Conservation (phyloP, 306 rosid species). For the Vicia sativa region DNA sequence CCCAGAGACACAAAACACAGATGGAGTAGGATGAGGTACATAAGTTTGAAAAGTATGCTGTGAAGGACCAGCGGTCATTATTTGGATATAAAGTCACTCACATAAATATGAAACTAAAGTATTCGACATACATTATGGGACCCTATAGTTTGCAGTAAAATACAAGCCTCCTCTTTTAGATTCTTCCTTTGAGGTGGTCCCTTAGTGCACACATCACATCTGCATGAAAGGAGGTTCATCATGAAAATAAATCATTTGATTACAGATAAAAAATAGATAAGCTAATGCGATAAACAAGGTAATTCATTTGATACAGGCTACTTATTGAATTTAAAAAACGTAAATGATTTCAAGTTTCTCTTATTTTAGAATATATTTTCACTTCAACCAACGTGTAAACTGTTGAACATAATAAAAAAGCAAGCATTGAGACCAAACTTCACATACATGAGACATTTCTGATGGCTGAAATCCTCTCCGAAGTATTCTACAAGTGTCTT, state of each 20-base stretch:
- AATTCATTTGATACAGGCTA: background rate
- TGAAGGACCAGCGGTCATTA: slow-evolving; percentile 15
- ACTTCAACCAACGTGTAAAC: slow-evolving; percentile 16
- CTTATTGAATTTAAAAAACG: slow-evolving; percentile 12
- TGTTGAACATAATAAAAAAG: slow-evolving; percentile 30
- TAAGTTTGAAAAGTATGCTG: slow-evolving; percentile 21
- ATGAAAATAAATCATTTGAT: slow-evolving; percentile 15
- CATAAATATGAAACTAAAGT: slow-evolving; percentile 31
- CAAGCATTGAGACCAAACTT: slow-evolving; percentile 24
- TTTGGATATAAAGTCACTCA: slow-evolving; percentile 29
- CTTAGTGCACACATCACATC: slow-evolving; percentile 82
- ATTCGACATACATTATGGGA: slow-evolving; percentile 55
- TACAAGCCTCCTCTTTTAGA: slow-evolving; percentile 72
- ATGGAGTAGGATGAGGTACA: slow-evolving; percentile 8
- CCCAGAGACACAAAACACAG: background rate
- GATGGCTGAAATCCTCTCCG: slow-evolving; percentile 65
- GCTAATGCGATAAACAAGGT: slow-evolving; percentile 25
- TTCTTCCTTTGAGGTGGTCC: slow-evolving; percentile 80
- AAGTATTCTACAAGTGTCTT: slow-evolving; percentile 83
- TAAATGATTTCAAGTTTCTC: slow-evolving; percentile 22
- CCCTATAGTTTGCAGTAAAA: slow-evolving; percentile 65
- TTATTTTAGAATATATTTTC: slow-evolving; percentile 9
- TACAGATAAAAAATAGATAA: slow-evolving; percentile 26
- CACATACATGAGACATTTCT: slow-evolving; percentile 80
- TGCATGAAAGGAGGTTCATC: slow-evolving; percentile 41